Evolutionary conservation across 495 filamentous ascomycete genomes (phyloP).

Genomic region (Thozetella sp.): DNA sequence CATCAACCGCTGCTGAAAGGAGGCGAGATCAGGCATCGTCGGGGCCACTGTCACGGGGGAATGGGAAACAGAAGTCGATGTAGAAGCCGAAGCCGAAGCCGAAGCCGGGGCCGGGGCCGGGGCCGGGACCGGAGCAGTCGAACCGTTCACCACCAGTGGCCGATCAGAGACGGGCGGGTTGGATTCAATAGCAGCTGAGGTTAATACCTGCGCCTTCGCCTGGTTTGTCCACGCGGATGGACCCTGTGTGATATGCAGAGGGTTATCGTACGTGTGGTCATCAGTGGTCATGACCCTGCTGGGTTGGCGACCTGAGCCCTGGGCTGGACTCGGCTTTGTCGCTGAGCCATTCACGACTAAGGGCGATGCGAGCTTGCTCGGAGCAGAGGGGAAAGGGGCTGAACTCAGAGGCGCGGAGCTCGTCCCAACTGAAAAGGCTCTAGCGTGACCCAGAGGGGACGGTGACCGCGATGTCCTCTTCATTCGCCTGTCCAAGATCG

Average conservation of each 20-base stretch:
- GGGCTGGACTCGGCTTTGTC: constrained; percentile 21
- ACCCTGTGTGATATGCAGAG: constrained; percentile 40
- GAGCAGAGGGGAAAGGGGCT: constrained; percentile 27
- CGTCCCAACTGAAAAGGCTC: constrained; percentile 42
- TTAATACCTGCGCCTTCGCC: constrained; percentile 12
- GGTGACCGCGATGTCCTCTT: constrained; percentile 55
- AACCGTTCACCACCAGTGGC: constrained; percentile 54
- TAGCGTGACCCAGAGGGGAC: constrained; percentile 49
- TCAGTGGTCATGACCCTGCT: constrained; percentile 15
- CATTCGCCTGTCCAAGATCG: constrained; percentile 49
- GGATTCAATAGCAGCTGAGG: constrained; percentile 14
- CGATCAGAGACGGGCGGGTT: constrained; percentile 31
- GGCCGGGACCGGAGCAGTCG: constrained; percentile 12
- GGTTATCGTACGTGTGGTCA: constrained; percentile 33
- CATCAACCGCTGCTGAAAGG: constrained; percentile 29
- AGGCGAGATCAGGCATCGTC: constrained; percentile 15
- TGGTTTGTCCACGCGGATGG: constrained; percentile 17
- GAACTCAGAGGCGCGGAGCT: constrained; percentile 35
- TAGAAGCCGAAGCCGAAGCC: not conserved
- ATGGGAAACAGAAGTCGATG: constrained; percentile 14
- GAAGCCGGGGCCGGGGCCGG: not conserved
- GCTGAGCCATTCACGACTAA: constrained; percentile 48
- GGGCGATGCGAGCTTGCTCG: constrained; percentile 29
- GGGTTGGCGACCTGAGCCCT: constrained; percentile 14
- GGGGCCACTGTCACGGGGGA: constrained; percentile 16